Evolutionary conservation across 2,329 filamentous ascomycete species (phyloP).

Genomic region (Amauroascus niger): DNA sequence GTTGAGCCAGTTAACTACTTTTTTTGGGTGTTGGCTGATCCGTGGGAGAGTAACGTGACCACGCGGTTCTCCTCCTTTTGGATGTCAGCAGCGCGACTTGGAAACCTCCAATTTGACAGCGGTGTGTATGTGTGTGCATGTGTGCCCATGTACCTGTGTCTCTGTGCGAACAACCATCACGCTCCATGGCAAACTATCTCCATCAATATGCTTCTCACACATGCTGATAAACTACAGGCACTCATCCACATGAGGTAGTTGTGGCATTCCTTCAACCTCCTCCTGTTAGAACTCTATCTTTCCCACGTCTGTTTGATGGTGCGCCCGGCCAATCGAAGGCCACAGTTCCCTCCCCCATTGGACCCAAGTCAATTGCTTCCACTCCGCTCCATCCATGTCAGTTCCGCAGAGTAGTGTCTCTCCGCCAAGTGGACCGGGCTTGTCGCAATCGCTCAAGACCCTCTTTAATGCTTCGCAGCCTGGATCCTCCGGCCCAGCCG

Average conservation of each 20-base stretch:
- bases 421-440: slow-evolving; percentile 31
- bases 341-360: not conserved
- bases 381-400: slow-evolving; percentile 24
- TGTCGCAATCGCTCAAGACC: slow-evolving; percentile 33
- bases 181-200: not conserved
- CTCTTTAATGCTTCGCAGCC: slow-evolving; percentile 39
- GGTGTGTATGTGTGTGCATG: slow-evolving; percentile 1
- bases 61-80: slow-evolving; percentile 13
- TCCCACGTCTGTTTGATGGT: not conserved
- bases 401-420: slow-evolving; percentile 33
- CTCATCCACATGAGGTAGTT: not conserved
- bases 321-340: slow-evolving; percentile 9
- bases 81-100: not conserved
- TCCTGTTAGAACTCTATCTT: not conserved
- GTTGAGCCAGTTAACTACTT: not conserved
- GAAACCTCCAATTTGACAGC: not conserved
- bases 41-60: slow-evolving; percentile 17
- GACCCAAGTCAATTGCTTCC: not conserved
- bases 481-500: slow-evolving; percentile 30
- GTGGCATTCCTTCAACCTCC: not conserved
- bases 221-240: not conserved
- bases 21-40: not conserved
- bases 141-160: no score
- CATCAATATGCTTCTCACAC: not conserved
- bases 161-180: not conserved